Conservation (phyloP, 169 alveolate genomes). For the Amoebophrya sp. region DNA sequence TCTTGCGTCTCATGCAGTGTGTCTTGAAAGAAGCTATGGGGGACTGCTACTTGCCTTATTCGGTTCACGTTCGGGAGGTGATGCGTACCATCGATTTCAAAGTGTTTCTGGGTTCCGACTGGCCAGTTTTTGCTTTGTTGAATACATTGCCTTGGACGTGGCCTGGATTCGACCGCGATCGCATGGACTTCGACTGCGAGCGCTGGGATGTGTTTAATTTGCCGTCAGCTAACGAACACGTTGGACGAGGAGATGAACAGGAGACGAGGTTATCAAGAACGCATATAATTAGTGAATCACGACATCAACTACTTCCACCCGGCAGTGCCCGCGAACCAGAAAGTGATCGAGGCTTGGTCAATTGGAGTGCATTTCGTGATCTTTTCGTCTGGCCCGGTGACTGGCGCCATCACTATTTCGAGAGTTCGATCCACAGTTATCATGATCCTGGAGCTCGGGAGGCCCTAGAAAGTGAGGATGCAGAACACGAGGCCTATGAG, state of each 20-base stretch:
- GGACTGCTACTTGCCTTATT: background rate
- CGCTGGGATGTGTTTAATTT: no score
- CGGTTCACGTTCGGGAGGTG: background rate
- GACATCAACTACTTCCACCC: background rate
- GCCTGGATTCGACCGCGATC: background rate
- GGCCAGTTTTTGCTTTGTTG: background rate
- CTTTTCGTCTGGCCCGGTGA: background rate
- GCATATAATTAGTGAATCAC: background rate
- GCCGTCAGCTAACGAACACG: background rate
- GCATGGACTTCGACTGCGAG: background rate
- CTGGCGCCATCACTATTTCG: background rate
- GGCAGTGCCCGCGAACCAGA: background rate
- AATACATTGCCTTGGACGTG: background rate
- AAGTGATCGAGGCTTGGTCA: background rate
- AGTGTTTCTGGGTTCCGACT: background rate
- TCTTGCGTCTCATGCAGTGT: slow-evolving; percentile 2
- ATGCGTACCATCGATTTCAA: background rate
- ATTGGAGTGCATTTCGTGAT: background rate
- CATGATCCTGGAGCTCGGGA: no score
- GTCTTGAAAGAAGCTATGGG: background rate
- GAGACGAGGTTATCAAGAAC: background rate
- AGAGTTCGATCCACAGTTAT: background rate
- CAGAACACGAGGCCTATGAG: no score
- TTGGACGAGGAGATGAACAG: background rate
- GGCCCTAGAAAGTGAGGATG: no score